A percentile compares a stretch with the other conserved stretches of the same genome.
Evolutionary conservation across 306 rosid species (phyloP).

Genomic region (Abrus precatorius): DNA sequence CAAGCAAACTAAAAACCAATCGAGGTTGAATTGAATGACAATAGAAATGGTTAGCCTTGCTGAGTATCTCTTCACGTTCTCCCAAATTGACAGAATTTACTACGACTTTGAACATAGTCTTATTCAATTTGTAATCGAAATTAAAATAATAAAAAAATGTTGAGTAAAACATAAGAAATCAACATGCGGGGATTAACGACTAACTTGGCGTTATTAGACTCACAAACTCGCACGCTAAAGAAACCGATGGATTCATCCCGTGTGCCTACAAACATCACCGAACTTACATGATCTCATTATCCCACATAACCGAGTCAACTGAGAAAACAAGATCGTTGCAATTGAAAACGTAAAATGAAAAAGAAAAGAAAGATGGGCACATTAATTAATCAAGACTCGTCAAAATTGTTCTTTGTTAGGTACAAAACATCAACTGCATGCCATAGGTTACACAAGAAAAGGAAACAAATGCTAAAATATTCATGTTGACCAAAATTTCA

Average conservation of each 20-base stretch:
- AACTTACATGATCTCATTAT: not conserved
- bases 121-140: no score
- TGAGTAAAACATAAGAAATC: no score
- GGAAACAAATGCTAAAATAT: conserved; percentile 36
- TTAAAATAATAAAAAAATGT: no score
- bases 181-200: no score
- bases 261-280: not conserved
- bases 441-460: conserved; percentile 12
- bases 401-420: conserved; percentile 39
- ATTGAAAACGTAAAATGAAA: not conserved
- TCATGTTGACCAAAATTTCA: conserved; percentile 85
- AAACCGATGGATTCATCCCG: not conserved
- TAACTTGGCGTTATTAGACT: no score
- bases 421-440: conserved; percentile 45
- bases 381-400: conserved; percentile 1
- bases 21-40: no score
- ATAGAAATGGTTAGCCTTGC: no score
- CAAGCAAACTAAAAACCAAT: no score
- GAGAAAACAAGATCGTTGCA: not conserved
- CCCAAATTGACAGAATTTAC: no score
- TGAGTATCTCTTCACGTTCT: no score
- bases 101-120: no score
- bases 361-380: not conserved
- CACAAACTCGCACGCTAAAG: not conserved
- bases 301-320: not conserved